Conservation (phyloP, 1,139 yeast genomes). For the Diutina rugosa region DNA sequence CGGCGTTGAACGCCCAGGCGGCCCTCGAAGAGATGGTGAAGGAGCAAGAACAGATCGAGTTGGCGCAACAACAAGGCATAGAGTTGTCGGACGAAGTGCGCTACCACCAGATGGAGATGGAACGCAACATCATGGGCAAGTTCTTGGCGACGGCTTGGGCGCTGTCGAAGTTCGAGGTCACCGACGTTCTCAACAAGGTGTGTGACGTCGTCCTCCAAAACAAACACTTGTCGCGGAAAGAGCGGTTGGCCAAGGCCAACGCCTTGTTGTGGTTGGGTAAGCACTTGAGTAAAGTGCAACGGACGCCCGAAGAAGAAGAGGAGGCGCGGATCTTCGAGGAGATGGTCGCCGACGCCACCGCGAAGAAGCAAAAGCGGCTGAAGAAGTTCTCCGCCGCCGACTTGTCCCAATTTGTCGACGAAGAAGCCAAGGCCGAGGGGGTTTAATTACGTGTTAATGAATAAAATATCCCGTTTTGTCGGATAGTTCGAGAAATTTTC, state of each 20-base stretch:
- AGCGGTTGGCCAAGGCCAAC: conserved; percentile 44
- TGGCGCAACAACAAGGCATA: conserved; percentile 13
- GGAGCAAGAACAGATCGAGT: conserved; percentile 21
- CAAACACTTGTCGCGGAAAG: conserved; percentile 36
- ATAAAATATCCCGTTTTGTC: background rate
- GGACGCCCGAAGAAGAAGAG: conserved; percentile 60
- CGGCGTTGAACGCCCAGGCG: conserved; percentile 31
- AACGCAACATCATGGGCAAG: conserved; percentile 58
- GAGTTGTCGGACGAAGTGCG: conserved; percentile 26
- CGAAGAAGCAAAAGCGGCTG: conserved; percentile 14
- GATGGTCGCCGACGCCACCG: conserved; percentile 54
- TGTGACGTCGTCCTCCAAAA: conserved; percentile 49
- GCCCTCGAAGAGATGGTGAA: conserved; percentile 29
- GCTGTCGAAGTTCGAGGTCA: conserved; percentile 61
- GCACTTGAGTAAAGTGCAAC: conserved; percentile 37
- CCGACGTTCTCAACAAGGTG: conserved; percentile 53
- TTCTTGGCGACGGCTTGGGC: conserved; percentile 74
- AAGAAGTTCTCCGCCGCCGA: background rate
- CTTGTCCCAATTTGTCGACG: background rate
- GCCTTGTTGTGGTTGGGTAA: conserved; percentile 47
- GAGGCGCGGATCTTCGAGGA: conserved; percentile 70
- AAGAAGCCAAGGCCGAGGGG: background rate
- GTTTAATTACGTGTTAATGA: background rate
- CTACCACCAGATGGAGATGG: conserved; percentile 39
- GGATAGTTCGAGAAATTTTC: too few species aligned